A percentile compares a stretch with the other conserved stretches of the same genome.
phyloP scores from a whole-genome alignment of 345 rosid species.

The Corymbia maculata region DNA sequence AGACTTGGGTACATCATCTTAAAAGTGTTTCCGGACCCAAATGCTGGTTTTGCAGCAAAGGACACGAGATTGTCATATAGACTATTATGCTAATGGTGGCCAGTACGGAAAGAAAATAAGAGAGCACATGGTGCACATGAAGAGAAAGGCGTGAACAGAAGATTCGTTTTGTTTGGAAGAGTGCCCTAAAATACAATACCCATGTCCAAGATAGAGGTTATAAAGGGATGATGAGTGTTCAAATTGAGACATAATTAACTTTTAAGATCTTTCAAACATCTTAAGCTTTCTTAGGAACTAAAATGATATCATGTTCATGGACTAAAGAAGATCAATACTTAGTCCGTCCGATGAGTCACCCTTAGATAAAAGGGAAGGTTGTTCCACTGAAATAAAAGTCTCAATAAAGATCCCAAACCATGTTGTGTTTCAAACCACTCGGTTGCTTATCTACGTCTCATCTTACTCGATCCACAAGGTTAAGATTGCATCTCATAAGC shows the following conservation, averaged over 20 bases:
- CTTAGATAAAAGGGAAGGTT: background rate
- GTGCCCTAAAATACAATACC: background rate
- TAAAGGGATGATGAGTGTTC: background rate
- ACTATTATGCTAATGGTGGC: background rate
- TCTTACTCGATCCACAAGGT: background rate
- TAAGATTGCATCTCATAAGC: background rate
- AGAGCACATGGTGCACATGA: background rate
- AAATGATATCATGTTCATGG: background rate
- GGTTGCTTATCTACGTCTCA: background rate
- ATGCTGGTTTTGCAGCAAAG: background rate
- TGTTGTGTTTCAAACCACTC: background rate
- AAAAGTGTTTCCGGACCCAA: background rate
- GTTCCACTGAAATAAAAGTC: background rate
- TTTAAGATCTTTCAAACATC: background rate
- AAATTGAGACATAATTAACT: background rate
- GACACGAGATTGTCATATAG: background rate
- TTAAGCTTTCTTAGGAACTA: background rate
- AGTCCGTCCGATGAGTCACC: background rate
- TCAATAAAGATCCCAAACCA: background rate
- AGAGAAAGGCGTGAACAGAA: background rate
- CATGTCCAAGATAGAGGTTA: background rate
- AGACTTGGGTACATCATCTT: background rate
- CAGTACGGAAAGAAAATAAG: background rate
- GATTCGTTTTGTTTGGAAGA: background rate
- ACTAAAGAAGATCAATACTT: background rate